These are phyloP conservation scores for Metschnikowia kunwiensis DNA, from an alignment of 805 yeast genomes.

Conservation along the genomic window DNA sequence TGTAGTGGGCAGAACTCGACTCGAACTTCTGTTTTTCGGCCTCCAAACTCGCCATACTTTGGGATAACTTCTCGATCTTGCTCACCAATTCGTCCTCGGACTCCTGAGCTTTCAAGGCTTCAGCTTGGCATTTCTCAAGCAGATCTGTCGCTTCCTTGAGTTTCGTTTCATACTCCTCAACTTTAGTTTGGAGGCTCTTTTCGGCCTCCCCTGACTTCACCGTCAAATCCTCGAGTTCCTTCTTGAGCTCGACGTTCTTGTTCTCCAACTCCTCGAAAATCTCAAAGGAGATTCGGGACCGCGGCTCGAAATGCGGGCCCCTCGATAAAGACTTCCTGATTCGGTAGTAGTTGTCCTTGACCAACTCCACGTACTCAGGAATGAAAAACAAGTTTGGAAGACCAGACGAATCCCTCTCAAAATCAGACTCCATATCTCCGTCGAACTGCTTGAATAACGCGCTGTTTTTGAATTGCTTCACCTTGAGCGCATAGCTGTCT, in stretches of 20 bases:
- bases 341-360: slow-evolving; percentile 67
- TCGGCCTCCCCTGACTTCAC: slow-evolving; percentile 19
- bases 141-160: slow-evolving; percentile 24
- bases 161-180: slow-evolving; percentile 11
- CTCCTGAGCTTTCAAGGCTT: slow-evolving; percentile 20
- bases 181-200: slow-evolving; percentile 18
- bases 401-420: slow-evolving; percentile 72
- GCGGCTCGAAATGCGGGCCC: slow-evolving; percentile 74
- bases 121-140: slow-evolving; percentile 12
- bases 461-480: slow-evolving; percentile 68
- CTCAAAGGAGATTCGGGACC: slow-evolving; percentile 60
- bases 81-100: slow-evolving; percentile 21
- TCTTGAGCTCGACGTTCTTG: slow-evolving; percentile 28
- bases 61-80: slow-evolving; percentile 21
- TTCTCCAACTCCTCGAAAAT: slow-evolving; percentile 47
- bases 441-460: slow-evolving; percentile 54
- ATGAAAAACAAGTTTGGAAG: slow-evolving; percentile 81
- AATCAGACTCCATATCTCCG: slow-evolving; percentile 12
- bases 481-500: slow-evolving; percentile 71
- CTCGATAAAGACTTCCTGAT: slow-evolving; percentile 68
- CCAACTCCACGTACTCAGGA: slow-evolving; percentile 54
- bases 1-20: slow-evolving; percentile 26
- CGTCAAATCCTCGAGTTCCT: slow-evolving; percentile 24
- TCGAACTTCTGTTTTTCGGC: slow-evolving; percentile 31
- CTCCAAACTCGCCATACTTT: slow-evolving; percentile 25